Evolutionary conservation across 257 asterid genomes (phyloP), one percentile per base, ranked within the genome.

Genomic region (Echites panduratus): DNA sequence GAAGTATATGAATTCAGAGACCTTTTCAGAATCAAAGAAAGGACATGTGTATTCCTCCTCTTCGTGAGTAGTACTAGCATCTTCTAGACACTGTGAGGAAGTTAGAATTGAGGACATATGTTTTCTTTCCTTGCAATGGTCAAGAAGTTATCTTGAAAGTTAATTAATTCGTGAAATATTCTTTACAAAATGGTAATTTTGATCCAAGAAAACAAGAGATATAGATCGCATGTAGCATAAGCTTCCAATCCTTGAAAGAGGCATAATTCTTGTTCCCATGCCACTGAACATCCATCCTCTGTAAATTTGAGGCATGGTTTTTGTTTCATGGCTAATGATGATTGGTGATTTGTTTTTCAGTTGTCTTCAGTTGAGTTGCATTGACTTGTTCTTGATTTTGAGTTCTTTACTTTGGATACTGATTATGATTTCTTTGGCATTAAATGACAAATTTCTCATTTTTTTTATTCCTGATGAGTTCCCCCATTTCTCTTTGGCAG

Each of bases 401-500:
- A 38, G 19, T 19, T 16, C 50, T 40, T 35, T 16, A 40, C 44
- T 8, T 8, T 65, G 26, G 9, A 4, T 10, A 26, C n/a, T 62
- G 26, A 17, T 64, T 57, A 9, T 9, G 24, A 14, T 11, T 48
- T 48, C 41, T 68, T 11, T 19, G 1, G 47, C 29, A 48, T 29
- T 14, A 4, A 4, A 52, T 19, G n/a, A 70, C 35, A 40, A 70
- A 3, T 70, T 58, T 2, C 5, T 65, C 57, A 35, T 22, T 52
- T 40, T 17, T 27, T 40, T 17, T 27, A 26, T 24, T 19, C 40
- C 54, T 68, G 11, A 9, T 38, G 2, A 32, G 38, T 32, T 56
- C 73, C 14, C 16, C 66, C 13, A 2, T 70, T 65, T 68, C 70
- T 78, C n/a, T n/a, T n/a, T n/a, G n/a, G 79, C 90, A 87, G 95